Percentiles rank a stretch among this genome's conserved stretches.
Evolutionary conservation across 1,139 yeast species (phyloP).

Genomic region (Pneumocystis sp.): DNA sequence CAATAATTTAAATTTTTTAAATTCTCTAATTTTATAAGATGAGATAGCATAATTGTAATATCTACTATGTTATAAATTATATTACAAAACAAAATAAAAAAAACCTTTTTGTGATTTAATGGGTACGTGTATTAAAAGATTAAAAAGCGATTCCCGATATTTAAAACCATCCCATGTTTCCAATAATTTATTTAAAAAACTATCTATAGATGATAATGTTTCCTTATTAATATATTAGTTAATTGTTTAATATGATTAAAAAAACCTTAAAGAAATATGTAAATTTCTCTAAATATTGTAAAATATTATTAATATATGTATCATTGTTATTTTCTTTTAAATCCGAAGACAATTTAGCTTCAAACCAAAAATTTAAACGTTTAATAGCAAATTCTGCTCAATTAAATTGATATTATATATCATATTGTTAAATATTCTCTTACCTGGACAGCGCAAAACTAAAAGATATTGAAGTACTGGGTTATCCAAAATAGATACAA

Average conservation of each 20-base stretch:
- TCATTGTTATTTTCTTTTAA: not conserved
- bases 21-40: not conserved
- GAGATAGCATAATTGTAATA: not conserved
- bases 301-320: not conserved
- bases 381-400: slow-evolving; percentile 9
- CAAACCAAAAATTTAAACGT: slow-evolving; percentile 13
- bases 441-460: not conserved
- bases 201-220: slow-evolving; percentile 11
- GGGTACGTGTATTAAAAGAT: slow-evolving; percentile 8
- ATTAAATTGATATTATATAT: not conserved
- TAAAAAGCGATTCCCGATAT: slow-evolving; percentile 7
- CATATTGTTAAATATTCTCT: not conserved
- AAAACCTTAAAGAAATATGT: slow-evolving; percentile 3
- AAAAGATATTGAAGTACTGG: not conserved
- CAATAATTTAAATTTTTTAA: not conserved
- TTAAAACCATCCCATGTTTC: slow-evolving; percentile 10
- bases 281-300: not conserved
- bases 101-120: slow-evolving; percentile 3
- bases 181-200: slow-evolving; percentile 6
- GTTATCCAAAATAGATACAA: not conserved
- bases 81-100: not conserved
- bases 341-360: slow-evolving; percentile 8
- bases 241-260: slow-evolving; percentile 5
- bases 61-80: not conserved
- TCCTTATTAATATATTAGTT: slow-evolving; percentile 4